These are phyloP conservation scores for Colletotrichum magnum DNA, from an alignment of 2,329 filamentous ascomycete species.

Conservation along the genomic window DNA sequence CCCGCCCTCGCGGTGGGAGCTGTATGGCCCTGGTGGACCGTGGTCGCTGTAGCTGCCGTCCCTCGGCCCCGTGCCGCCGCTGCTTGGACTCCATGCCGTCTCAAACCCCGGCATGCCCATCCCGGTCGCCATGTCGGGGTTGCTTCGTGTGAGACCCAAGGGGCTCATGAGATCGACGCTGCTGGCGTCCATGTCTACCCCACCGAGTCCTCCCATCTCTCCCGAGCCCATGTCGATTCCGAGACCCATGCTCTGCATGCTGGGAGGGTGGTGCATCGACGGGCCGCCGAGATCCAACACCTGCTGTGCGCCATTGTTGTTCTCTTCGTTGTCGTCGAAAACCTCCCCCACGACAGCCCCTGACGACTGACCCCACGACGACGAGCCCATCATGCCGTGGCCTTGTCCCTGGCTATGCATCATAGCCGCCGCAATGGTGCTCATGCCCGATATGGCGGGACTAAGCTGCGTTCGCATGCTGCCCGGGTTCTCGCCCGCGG, in stretches of 20 bases:
- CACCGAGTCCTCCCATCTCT: constrained; percentile 17
- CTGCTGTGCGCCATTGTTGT: constrained; percentile 5
- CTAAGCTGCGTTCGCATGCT: constrained; percentile 53
- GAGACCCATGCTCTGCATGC: constrained; percentile 29
- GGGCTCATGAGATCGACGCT: constrained; percentile 40
- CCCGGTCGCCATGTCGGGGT: constrained; percentile 31
- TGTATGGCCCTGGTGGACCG: constrained; percentile 7
- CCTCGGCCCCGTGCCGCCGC: constrained; percentile 28
- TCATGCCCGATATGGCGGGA: constrained; percentile 44
- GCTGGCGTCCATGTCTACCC: constrained; percentile 33
- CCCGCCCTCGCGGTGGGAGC: constrained; percentile 9
- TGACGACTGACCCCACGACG: constrained; percentile 28
- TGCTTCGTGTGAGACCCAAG: constrained; percentile 35
- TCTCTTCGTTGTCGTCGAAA: constrained; percentile 34
- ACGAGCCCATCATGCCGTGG: constrained; percentile 7
- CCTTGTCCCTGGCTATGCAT: constrained; percentile 19
- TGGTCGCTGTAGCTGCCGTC: constrained; percentile 28
- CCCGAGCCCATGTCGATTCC: constrained; percentile 20
- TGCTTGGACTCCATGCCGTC: constrained; percentile 36
- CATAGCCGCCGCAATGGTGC: constrained; percentile 22
- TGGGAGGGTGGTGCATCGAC: constrained; percentile 20
- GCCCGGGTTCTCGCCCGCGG: constrained; percentile 57
- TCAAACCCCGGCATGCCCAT: constrained; percentile 39
- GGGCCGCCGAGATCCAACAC: constrained; percentile 18
- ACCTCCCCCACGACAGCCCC: constrained; percentile 34